A percentile compares a stretch with the other conserved stretches of the same genome.
Evolutionary conservation across 495 filamentous ascomycete species (phyloP).

Genomic region (Hypoxylon subgilvum): DNA sequence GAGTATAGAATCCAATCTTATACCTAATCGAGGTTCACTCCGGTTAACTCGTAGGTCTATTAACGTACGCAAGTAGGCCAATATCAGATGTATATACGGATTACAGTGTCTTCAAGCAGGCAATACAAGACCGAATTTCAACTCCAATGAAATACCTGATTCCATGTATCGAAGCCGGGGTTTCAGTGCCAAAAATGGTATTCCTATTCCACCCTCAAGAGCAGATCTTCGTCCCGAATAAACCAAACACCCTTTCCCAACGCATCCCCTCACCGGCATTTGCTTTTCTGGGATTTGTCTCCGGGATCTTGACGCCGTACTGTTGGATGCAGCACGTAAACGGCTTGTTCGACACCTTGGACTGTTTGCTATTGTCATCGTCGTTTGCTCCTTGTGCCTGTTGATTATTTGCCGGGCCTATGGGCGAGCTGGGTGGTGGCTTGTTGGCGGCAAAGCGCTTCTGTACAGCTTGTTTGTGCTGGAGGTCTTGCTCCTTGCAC

Average conservation of each 20-base stretch:
- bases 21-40: too few species aligned
- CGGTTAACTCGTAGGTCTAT: too few species aligned
- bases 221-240: conserved; percentile 62
- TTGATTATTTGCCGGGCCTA: neutral
- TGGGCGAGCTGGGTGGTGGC: conserved; percentile 30
- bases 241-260: conserved; percentile 59
- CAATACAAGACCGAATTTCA: too few species aligned
- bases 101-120: too few species aligned
- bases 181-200: too few species aligned
- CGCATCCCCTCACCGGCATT: conserved; percentile 42
- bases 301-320: conserved; percentile 57
- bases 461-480: conserved; percentile 15
- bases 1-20: too few species aligned
- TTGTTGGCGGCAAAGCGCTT: conserved; percentile 35
- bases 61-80: too few species aligned
- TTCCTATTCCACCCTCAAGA: too few species aligned
- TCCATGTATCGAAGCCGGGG: too few species aligned
- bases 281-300: conserved; percentile 38
- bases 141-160: too few species aligned
- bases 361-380: conserved; percentile 31
- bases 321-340: conserved; percentile 69
- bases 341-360: conserved; percentile 50
- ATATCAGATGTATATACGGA: too few species aligned
- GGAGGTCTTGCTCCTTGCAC: conserved; percentile 49
- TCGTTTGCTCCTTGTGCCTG: conserved; percentile 13